A percentile compares a stretch with the other conserved stretches of the same genome.
phyloP scores from a whole-genome alignment of 2,329 filamentous ascomycete species.

The Botrytis byssoidea region DNA sequence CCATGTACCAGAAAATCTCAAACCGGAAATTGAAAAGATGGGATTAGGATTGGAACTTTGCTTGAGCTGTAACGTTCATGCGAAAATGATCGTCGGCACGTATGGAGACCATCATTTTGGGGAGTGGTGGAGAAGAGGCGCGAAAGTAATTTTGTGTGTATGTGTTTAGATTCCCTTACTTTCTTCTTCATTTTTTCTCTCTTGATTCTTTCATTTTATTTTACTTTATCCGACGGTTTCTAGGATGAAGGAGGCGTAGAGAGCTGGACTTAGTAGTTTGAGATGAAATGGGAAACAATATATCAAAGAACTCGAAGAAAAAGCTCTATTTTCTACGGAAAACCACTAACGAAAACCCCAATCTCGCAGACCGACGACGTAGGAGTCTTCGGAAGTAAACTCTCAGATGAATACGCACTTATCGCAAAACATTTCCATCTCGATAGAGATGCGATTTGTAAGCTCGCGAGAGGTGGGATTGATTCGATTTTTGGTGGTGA shows the following conservation, averaged over 20 bases:
- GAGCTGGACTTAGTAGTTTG: neutral
- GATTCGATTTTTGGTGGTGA: conserved; percentile 66
- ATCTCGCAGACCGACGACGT: conserved; percentile 72
- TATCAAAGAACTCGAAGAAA: neutral
- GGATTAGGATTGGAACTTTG: conserved; percentile 71
- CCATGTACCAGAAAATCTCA: conserved; percentile 24
- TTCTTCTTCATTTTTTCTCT: neutral
- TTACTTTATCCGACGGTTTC: too few relatives aligned
- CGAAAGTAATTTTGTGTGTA: conserved; percentile 66
- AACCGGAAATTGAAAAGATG: conserved; percentile 25
- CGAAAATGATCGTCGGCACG: conserved; percentile 66
- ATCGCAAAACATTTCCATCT: conserved; percentile 70
- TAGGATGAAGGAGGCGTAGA: neutral
- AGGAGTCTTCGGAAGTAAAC: conserved; percentile 72
- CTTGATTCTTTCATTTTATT: neutral
- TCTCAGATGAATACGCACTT: conserved; percentile 75
- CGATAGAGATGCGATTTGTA: conserved; percentile 46
- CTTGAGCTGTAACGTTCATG: conserved; percentile 77
- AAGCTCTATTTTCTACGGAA: neutral
- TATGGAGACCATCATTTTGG: conserved; percentile 73
- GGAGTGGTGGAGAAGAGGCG: conserved; percentile 62
- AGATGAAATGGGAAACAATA: neutral
- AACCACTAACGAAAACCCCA: neutral
- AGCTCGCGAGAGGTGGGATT: conserved; percentile 59
- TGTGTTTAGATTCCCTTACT: conserved; percentile 41